Base-by-base conservation (phyloP, 164 flowering plant genomes). In the Piper betle region DNA sequence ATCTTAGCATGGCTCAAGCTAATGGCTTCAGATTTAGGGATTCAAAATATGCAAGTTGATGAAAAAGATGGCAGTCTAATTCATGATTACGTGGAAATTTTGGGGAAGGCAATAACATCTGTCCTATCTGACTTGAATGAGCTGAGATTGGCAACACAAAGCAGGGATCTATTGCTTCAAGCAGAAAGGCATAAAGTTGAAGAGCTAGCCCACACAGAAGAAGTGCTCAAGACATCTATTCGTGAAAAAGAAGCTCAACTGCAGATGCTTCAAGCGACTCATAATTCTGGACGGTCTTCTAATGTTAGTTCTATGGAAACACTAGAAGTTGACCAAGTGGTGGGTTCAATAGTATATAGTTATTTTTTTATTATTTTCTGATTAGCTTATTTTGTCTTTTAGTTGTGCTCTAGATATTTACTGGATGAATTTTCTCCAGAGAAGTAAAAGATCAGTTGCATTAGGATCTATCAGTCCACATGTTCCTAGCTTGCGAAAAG, bases 401-500 rank as follows among this genome's bases (percentile, higher is more conserved):
- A 17, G 58, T 9, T 55, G 39, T 38, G 7, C 58, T 13, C 38
- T 25, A 25, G 33, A 25, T 25, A 25, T 25, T 25, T 25, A 25
- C 39, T 25, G 3, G 25, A 33, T 17, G 37, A 13, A 55, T 15
- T 55, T 52, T 33, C 41, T 60, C 72, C 80, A 94, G 97, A 73
- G 73, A 58, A 85, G 80, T 75, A 88, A 91, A 65, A 71, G 91
- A 86, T 43, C 74, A 4, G 73, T 70, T 54, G 56, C 82, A 19
- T 85, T 80, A 53, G 63, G 85, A 46, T 76, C 86, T 20, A 69
- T 73, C 62, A 64, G 87, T 46, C 69, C 96, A 61, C 96, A 86
- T 75, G 89, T 84, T 41, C 89, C 95, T 38, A 79, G 91, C 77
- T 62, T 82, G 58, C 88, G 95, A 50, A 94, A 91, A 73, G 77